A percentile compares a stretch with the other conserved stretches of the same genome.
Conservation (phyloP, 495 filamentous ascomycete genomes). For the Penicillium steckii region DNA sequence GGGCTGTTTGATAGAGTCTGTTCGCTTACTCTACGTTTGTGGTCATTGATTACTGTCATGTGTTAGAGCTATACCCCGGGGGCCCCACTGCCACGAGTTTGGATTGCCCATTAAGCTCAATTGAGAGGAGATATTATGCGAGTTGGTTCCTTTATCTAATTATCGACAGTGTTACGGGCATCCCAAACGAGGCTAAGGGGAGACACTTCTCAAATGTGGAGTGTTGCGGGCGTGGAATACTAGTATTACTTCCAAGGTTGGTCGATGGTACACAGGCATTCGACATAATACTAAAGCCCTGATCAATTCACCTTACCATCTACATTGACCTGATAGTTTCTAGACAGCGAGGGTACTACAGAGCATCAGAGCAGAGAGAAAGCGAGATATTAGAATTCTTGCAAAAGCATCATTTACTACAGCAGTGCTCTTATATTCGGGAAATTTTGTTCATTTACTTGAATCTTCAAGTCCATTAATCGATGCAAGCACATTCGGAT, state of each 20-base stretch:
- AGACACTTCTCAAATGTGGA: neutral
- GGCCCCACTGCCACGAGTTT: neutral
- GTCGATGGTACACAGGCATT: too few relatives aligned
- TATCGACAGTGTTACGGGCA: neutral
- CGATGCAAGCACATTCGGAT: conserved; percentile 20
- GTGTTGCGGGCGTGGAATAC: too few relatives aligned
- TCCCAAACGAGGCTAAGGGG: neutral
- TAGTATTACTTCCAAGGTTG: too few relatives aligned
- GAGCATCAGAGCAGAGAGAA: too few relatives aligned
- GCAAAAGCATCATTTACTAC: too few relatives aligned
- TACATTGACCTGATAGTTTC: too few relatives aligned
- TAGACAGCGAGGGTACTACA: too few relatives aligned
- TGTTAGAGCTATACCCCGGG: neutral
- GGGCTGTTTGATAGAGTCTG: neutral
- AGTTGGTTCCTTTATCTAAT: neutral
- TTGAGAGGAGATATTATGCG: neutral
- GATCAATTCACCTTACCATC: too few relatives aligned
- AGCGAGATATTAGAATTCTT: too few relatives aligned
- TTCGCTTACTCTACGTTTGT: conserved; percentile 12
- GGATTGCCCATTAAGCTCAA: neutral
- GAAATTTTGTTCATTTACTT: neutral
- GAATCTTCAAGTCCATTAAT: conserved; percentile 7
- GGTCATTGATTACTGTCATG: conserved; percentile 8
- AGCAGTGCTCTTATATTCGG: too few relatives aligned
- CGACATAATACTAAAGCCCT: too few relatives aligned